These are phyloP conservation scores for Raphanus raphanistrum DNA, from an alignment of 345 rosid genomes.

Conservation along the genomic window DNA sequence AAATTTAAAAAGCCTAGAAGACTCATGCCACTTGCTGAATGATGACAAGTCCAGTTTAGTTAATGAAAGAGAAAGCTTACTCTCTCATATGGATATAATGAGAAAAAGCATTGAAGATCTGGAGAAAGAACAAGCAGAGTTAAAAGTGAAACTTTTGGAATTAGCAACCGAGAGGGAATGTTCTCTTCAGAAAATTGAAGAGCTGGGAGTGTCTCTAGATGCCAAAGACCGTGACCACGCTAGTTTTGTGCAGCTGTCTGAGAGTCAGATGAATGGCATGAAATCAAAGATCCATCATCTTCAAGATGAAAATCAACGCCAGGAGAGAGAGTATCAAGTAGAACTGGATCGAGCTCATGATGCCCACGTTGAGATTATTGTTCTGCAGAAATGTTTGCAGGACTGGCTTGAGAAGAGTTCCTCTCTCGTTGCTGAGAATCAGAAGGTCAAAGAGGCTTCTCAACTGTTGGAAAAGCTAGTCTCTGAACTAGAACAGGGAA, in stretches of 20 bases:
- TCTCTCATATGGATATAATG: conserved; percentile 55
- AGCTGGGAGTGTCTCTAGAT: conserved; percentile 50
- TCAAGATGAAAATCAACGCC: conserved; percentile 54
- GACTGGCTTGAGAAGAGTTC: conserved; percentile 64
- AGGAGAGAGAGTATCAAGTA: conserved; percentile 63
- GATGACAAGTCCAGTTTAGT: conserved; percentile 61
- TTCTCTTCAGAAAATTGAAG: conserved; percentile 50
- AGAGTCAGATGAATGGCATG: conserved; percentile 52
- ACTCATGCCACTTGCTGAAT: conserved; percentile 57
- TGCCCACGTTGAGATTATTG: conserved; percentile 65
- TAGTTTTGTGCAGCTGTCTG: conserved; percentile 45
- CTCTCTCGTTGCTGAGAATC: conserved; percentile 55
- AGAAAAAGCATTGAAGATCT: conserved; percentile 54
- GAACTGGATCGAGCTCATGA: conserved; percentile 61
- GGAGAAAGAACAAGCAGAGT: conserved; percentile 51
- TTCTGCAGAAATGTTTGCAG: conserved; percentile 62
- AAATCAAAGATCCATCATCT: conserved; percentile 56
- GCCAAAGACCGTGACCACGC: conserved; percentile 58
- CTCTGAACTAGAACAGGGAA: conserved; percentile 56
- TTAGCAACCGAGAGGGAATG: conserved; percentile 65
- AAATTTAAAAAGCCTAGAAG: conserved; percentile 60
- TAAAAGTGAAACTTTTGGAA: conserved; percentile 48
- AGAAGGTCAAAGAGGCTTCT: conserved; percentile 57
- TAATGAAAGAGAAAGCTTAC: conserved; percentile 52
- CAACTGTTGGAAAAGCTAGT: conserved; percentile 58